phyloP scores from a whole-genome alignment of 75 land plant species.

The Cunninghamia lanceolata region DNA sequence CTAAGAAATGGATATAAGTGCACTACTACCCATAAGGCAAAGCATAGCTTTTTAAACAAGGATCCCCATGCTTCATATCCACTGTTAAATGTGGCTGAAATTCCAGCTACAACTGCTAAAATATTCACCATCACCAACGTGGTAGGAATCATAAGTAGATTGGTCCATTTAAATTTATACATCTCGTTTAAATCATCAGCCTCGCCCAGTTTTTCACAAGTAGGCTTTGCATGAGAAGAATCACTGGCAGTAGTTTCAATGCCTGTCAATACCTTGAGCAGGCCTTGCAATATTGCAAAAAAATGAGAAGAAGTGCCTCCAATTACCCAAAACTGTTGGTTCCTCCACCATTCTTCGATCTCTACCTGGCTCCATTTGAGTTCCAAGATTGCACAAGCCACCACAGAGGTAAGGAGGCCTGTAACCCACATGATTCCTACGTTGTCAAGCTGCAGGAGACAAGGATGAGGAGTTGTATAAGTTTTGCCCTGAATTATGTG shows the following conservation, averaged over 20 bases:
- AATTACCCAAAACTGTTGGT: constrained; percentile 59
- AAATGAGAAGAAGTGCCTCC: constrained; percentile 53
- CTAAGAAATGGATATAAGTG: constrained; percentile 29
- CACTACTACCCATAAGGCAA: constrained; percentile 29
- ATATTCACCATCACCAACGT: constrained; percentile 29
- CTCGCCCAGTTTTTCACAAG: constrained; percentile 25
- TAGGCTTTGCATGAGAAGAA: constrained; percentile 21
- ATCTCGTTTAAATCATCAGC: constrained; percentile 27
- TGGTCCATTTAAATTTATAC: constrained; percentile 38
- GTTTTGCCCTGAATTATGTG: background rate
- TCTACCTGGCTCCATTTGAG: constrained; percentile 54
- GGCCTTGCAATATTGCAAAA: constrained; percentile 53
- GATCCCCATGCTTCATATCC: constrained; percentile 26
- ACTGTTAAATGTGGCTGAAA: constrained; percentile 25
- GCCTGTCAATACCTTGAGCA: constrained; percentile 43
- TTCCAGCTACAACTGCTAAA: constrained; percentile 35
- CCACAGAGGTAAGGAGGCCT: constrained; percentile 36
- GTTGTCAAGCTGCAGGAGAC: background rate
- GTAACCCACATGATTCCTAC: background rate
- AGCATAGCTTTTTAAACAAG: constrained; percentile 22
- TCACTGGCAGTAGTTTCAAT: constrained; percentile 39
- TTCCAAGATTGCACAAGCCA: constrained; percentile 52
- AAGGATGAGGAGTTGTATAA: background rate
- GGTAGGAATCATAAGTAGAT: constrained; percentile 37
- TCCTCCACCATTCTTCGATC: constrained; percentile 59